phyloP scores from a whole-genome alignment of 352 stramenopile species.

The Globisporangium solare region DNA sequence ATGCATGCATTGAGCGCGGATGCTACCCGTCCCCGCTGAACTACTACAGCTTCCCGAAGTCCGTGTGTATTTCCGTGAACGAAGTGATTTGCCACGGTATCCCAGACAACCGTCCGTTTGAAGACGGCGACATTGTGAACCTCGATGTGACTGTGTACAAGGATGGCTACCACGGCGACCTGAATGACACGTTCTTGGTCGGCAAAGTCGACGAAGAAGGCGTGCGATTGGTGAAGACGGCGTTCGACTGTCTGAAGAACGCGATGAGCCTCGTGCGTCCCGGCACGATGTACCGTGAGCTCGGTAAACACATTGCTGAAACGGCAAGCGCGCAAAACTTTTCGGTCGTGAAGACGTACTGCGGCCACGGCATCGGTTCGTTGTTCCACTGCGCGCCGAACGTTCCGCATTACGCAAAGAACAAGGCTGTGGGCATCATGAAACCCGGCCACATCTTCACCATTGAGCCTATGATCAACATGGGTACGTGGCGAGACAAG shows the following conservation, averaged over 20 bases:
- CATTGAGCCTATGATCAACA: slow-evolving; percentile 99
- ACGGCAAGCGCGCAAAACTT: slow-evolving; percentile 85
- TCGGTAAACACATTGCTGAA: slow-evolving; percentile 92
- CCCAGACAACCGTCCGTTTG: slow-evolving; percentile 92
- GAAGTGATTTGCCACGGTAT: slow-evolving; percentile 98
- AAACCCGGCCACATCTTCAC: slow-evolving; percentile 98
- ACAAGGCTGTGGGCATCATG: slow-evolving; percentile 97
- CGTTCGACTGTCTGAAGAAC: slow-evolving; percentile 91
- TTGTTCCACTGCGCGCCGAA: slow-evolving; percentile 97
- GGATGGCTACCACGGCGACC: slow-evolving; percentile 96
- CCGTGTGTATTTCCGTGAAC: slow-evolving; percentile 89
- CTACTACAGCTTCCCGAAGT: slow-evolving; percentile 97
- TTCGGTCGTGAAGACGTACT: slow-evolving; percentile 97
- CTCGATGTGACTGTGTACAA: slow-evolving; percentile 97
- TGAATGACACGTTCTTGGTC: slow-evolving; percentile 98
- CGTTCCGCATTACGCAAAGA: slow-evolving; percentile 97
- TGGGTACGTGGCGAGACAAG: slow-evolving; percentile 86
- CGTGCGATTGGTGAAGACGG: slow-evolving; percentile 89
- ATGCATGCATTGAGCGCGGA: slow-evolving; percentile 86
- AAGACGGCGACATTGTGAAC: slow-evolving; percentile 98
- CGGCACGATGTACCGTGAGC: slow-evolving; percentile 94
- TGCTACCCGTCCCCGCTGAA: slow-evolving; percentile 98
- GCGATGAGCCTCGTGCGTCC: slow-evolving; percentile 91
- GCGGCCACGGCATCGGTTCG: slow-evolving; percentile 96
- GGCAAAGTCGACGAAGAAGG: slow-evolving; percentile 94